A percentile compares a stretch with the other conserved stretches of the same genome.
Evolutionary conservation across 371 early-diverging fungal genomes (phyloP).

Genomic region (Mortierella sp.): DNA sequence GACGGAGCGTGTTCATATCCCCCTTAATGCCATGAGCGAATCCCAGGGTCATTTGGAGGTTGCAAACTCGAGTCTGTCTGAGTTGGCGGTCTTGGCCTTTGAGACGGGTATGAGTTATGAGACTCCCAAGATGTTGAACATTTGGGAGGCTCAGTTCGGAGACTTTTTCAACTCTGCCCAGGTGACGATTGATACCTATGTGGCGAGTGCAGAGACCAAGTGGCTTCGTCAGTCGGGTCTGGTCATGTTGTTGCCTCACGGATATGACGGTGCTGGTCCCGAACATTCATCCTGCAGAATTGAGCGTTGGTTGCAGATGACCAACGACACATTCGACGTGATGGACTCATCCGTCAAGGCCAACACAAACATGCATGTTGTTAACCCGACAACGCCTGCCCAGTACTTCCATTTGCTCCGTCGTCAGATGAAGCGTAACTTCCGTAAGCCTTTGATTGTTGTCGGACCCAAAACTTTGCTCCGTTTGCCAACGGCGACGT

Average conservation of each 20-base stretch:
- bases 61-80: constrained; percentile 90
- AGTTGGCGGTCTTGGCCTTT: constrained; percentile 95
- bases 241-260: constrained; percentile 94
- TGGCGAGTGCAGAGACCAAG: constrained; percentile 90
- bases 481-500: constrained; percentile 74
- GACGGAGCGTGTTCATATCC: constrained; percentile 77
- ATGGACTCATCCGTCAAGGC: constrained; percentile 57
- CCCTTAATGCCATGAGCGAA: constrained; percentile 79
- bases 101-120: constrained; percentile 94
- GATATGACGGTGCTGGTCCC: constrained; percentile 97
- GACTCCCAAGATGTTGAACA: constrained; percentile 81
- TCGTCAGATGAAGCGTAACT: constrained; percentile 87
- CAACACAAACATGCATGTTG: constrained; percentile 93
- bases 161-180: constrained; percentile 98
- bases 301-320: constrained; percentile 97
- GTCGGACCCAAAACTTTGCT: constrained; percentile 90
- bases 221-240: constrained; percentile 94
- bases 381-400: constrained; percentile 93
- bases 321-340: constrained; percentile 80
- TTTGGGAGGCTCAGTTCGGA: constrained; percentile 99
- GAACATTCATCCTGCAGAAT: constrained; percentile 93
- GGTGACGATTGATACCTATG: constrained; percentile 93
- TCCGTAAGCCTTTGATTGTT: constrained; percentile 93
- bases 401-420: constrained; percentile 96
- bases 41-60: constrained; percentile 77